Evolutionary conservation across 495 filamentous ascomycete genomes (phyloP).

Genomic region (Letharia columbiana): DNA sequence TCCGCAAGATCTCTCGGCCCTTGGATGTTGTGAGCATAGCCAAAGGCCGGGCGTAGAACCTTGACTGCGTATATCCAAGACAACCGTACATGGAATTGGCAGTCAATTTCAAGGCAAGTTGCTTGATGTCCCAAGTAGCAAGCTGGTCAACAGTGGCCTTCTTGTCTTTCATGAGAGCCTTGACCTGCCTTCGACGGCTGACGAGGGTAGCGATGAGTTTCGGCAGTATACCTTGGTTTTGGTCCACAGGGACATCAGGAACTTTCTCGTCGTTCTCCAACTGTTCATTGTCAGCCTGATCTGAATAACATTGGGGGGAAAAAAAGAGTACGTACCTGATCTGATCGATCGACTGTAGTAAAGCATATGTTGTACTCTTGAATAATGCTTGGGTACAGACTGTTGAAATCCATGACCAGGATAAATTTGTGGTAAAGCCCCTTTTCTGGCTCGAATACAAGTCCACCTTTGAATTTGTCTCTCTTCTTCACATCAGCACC

Average conservation of each 20-base stretch:
- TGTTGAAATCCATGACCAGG: constrained; percentile 99
- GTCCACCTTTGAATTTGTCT: constrained; percentile 96
- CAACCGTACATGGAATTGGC: constrained; percentile 99
- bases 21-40: constrained; percentile 96
- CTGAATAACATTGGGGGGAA: constrained; percentile 8
- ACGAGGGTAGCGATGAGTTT: constrained; percentile 86
- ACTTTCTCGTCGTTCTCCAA: constrained; percentile 68
- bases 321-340: constrained; percentile 40
- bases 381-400: constrained; percentile 95
- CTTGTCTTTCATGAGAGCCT: constrained; percentile 93
- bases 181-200: constrained; percentile 77
- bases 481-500: constrained; percentile 76
- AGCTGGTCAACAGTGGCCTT: constrained; percentile 77
- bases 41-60: constrained; percentile 91
- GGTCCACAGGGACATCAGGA: constrained; percentile 62
- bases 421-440: constrained; percentile 95
- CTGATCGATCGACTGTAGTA: constrained; percentile 78
- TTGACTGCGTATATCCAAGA: constrained; percentile 87
- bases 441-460: constrained; percentile 96
- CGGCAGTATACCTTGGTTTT: constrained; percentile 74
- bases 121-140: constrained; percentile 95
- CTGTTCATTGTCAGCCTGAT: constrained; percentile 33
- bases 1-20: constrained; percentile 91
- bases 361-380: constrained; percentile 99
- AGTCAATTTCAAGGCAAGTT: constrained; percentile 90